Base-by-base conservation (phyloP, 768 basidiomycete species). In the Fibroporia radiculosa region DNA sequence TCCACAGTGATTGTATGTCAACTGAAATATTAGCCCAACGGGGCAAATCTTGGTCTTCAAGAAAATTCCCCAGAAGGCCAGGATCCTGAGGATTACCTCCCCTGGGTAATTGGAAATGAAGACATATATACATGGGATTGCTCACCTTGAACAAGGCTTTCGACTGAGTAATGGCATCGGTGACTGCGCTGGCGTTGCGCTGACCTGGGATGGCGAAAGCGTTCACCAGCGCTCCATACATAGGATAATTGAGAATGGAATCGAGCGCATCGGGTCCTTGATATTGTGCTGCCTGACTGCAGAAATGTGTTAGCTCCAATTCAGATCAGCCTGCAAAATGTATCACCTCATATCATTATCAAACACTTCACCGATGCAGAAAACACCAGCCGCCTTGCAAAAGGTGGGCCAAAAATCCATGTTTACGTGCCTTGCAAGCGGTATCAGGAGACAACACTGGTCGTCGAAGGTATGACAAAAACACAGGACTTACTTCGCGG, bases 311-410 rank as follows among this genome's bases (percentile, higher is more conserved):
- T 12, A 35, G 34, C 29, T 31, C 10, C 29, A 31, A 42, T n/a
- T n/a, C n/a, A n/a, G 38, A 31, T 27, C 6, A n/a, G 5, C 13
- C 11, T 7, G 12, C 23, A 2, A 18, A 14, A 19, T 7, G 20
- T 8, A 35, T 31, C 29, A 82, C 81, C 68, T 62, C 37, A 78
- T 62, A 40, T 80, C 66, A 41, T 66, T 58, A 35, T 72, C 73
- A 47, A 77, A 78, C 37, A 93, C 83, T 64, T 92, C 89, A 31
- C 91, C 91, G 43, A 91, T 82, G 56, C 85, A 91, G 65, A 84
- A 91, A 8, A 91, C 83, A 11, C 82, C 86, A 0, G 87, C 84
- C n/a, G 75, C 77, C 35, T 62, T 66, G 53, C 79, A 80, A 56
- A 93, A 91, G 5, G 56, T 56, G 1, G 84, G 79, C 88, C 87